Conservation (phyloP, 1,284 basidiomycete genomes). For the Boletellus deceptivus region DNA sequence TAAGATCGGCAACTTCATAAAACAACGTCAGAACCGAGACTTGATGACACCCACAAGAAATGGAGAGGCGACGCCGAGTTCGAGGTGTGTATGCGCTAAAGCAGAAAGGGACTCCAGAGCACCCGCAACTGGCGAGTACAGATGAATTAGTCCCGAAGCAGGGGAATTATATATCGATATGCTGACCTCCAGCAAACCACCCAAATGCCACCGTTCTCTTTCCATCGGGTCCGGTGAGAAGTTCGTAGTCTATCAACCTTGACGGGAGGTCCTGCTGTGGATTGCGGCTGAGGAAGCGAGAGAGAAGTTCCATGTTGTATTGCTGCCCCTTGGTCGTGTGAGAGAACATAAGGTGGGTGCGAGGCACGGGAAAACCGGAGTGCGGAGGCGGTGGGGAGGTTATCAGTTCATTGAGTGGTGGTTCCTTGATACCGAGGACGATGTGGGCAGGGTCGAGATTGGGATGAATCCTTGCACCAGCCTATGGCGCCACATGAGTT, state of each 20-base stretch:
- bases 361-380: conserved; percentile 32
- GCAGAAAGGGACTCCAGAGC: conserved; percentile 78
- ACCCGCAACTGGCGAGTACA: conserved; percentile 61
- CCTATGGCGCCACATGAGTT: conserved; percentile 45
- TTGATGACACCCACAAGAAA: conserved; percentile 59
- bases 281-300: conserved; percentile 52
- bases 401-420: conserved; percentile 63
- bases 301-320: conserved; percentile 81
- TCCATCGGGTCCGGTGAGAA: conserved; percentile 61
- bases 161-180: background rate
- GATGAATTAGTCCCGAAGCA: conserved; percentile 2
- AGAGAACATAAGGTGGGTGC: conserved; percentile 85
- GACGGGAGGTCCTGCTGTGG: conserved; percentile 34
- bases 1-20: conserved; percentile 7
- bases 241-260: conserved; percentile 81
- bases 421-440: conserved; percentile 86
- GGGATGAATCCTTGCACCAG: conserved; percentile 66
- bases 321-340: conserved; percentile 86
- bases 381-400: conserved; percentile 38
- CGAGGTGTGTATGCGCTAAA: conserved; percentile 75
- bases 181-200: conserved; percentile 81
- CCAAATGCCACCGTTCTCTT: conserved; percentile 87
- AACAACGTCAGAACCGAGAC: background rate
- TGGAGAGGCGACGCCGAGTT: conserved; percentile 76
- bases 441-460: conserved; percentile 69